Evolutionary conservation across 2,329 filamentous ascomycete species (phyloP), one percentile per base, ranked within the genome.

Genomic region (Dothideomycetes sp.): DNA sequence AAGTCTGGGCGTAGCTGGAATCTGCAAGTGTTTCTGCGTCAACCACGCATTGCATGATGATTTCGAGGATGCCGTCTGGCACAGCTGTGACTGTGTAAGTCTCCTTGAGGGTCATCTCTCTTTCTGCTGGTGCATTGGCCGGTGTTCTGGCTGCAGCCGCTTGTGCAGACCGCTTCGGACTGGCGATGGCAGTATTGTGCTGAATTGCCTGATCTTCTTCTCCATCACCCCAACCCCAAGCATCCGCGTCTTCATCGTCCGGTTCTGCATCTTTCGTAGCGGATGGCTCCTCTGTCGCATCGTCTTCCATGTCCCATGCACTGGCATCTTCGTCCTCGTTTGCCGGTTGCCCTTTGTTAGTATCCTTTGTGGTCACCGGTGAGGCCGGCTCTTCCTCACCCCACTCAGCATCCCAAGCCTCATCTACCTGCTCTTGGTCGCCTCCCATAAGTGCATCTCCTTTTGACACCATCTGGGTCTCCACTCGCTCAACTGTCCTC

Each of bases 31-130:
- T 68, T 8, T 74, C 52, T 31, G 68, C 60, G 42, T 69, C 60
- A 33, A 55, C 45, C 44, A 71, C 53, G 5, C 65, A 57, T 35
- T 64, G 45, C 74, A 68, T 64, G 38, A 89, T 76, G 19, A 84
- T 69, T 14, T 75, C 69, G 15, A 88, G 68, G 10, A 96, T 77
- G 3, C 79, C 75, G 45, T 86, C 80, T 1, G 91, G 89, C 57
- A 95, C 81, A 2, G 83, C 82, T 0, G 89, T 95, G 37, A 94
- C 83, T 43, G 79, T 84, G 58, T 94, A 98, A 2, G 74, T 83
- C 61, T 98, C 91, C 45, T 73, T 82, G 33, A 96, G 63, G 0
- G 84, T 82, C 43, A 96, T 45, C 37, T 60, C 53, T 15, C 52
- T 51, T 34, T 59, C 46, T 16, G 51, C 27, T 2, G 51, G 34